phyloP scores from a whole-genome alignment of 176 grass and related monocot genomes.

The Oryza australiensis region DNA sequence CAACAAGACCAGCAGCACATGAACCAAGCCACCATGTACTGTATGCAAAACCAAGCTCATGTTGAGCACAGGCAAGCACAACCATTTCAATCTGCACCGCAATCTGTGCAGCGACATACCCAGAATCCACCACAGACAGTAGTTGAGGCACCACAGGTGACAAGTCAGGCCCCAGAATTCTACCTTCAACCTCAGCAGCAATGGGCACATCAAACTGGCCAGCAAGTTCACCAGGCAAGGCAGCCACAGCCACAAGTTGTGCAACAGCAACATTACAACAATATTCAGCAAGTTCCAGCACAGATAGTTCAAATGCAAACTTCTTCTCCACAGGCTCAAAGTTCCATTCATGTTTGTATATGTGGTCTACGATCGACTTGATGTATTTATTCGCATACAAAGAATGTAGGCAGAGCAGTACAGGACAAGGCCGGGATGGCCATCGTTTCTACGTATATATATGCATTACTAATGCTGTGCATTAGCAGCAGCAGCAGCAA shows the following conservation, averaged over 20 bases:
- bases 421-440: too few species aligned
- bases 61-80: slow-evolving; percentile 41
- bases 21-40: slow-evolving; percentile 53
- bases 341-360: too few species aligned
- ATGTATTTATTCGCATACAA: too few species aligned
- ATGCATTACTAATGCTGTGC: too few species aligned
- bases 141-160: slow-evolving; percentile 33
- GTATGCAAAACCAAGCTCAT: slow-evolving; percentile 42
- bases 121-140: slow-evolving; percentile 48
- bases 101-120: slow-evolving; percentile 44
- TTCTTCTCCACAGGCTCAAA: slow-evolving; percentile 60
- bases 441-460: too few species aligned
- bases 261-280: slow-evolving; percentile 55
- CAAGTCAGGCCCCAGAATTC: slow-evolving; percentile 45
- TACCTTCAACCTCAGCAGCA: slow-evolving; percentile 57
- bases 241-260: slow-evolving; percentile 49
- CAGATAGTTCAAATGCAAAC: slow-evolving; percentile 51
- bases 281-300: slow-evolving; percentile 52
- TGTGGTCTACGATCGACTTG: too few species aligned
- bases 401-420: too few species aligned
- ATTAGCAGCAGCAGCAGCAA: too few species aligned
- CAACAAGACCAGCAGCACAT: slow-evolving; percentile 43
- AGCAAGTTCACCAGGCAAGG: slow-evolving; percentile 53
- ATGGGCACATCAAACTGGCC: slow-evolving; percentile 49
- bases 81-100: slow-evolving; percentile 46